A percentile compares a stretch with the other conserved stretches of the same genome.
These are phyloP conservation scores for Plasmodium blacklocki DNA, from an alignment of 169 alveolate species.

Conservation along the genomic window DNA sequence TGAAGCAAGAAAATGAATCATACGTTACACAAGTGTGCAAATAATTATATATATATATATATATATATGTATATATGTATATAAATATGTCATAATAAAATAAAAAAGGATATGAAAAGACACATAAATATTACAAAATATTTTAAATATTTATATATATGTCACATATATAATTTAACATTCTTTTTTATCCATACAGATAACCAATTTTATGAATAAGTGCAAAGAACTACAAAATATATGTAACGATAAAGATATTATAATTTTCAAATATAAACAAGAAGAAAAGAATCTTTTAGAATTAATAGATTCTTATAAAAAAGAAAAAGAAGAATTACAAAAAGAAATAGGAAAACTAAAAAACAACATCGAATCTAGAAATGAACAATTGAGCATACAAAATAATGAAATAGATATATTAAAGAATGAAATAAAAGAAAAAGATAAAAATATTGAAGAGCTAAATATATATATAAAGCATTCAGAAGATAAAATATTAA, in stretches of 20 bases:
- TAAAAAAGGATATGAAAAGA: background rate
- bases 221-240: constrained; percentile 62
- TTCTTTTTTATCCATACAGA: background rate
- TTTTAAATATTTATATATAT: too few species aligned
- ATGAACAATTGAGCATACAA: constrained; percentile 1
- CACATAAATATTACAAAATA: background rate
- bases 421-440: constrained; percentile 26
- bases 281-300: constrained; percentile 18
- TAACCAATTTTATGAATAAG: constrained; percentile 36
- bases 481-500: constrained; percentile 14
- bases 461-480: constrained; percentile 12
- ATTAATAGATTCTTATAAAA: constrained; percentile 17
- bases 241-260: constrained; percentile 14
- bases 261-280: constrained; percentile 13
- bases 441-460: constrained; percentile 13
- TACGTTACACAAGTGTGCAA: constrained; percentile 45
- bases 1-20: constrained; percentile 51
- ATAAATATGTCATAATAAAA: too few species aligned
- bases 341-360: constrained; percentile 8
- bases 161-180: background rate
- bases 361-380: constrained; percentile 9
- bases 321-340: constrained; percentile 33
- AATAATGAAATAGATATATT: constrained; percentile 5
- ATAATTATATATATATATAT: background rate
- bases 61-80: background rate